A percentile compares a stretch with the other conserved stretches of the same genome.
phyloP scores from a whole-genome alignment of 352 stramenopile genomes.

The Chrysophaeum taylorii region DNA sequence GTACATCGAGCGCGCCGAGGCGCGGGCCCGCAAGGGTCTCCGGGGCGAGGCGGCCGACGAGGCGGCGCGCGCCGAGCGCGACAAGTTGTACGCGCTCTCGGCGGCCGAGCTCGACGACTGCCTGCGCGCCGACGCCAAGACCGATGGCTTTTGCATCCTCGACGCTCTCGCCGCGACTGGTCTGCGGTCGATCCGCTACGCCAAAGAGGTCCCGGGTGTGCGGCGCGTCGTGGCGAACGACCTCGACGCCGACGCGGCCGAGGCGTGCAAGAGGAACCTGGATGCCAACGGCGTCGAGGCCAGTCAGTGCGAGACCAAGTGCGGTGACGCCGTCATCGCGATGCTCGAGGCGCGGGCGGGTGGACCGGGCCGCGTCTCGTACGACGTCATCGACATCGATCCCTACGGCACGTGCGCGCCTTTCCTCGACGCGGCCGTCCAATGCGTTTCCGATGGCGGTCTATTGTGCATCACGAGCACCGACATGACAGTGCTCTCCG shows the following conservation, averaged over 20 bases:
- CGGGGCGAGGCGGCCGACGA: conserved; percentile 38
- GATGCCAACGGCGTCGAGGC: conserved; percentile 49
- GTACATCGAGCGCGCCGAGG: background rate
- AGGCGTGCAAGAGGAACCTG: conserved; percentile 88
- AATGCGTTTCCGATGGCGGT: conserved; percentile 82
- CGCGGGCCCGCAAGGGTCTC: conserved; percentile 38
- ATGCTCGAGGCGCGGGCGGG: conserved; percentile 9
- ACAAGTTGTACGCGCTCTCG: background rate
- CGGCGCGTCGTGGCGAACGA: conserved; percentile 97
- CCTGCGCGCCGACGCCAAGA: conserved; percentile 14
- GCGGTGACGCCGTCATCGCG: conserved; percentile 7
- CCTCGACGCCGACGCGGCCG: conserved; percentile 86
- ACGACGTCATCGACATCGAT: conserved; percentile 99
- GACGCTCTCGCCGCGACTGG: conserved; percentile 95
- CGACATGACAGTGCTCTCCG: conserved; percentile 82
- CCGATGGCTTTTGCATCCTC: conserved; percentile 86
- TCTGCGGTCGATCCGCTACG: conserved; percentile 95
- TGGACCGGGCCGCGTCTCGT: conserved; percentile 30
- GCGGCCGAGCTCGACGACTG: background rate
- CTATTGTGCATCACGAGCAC: conserved; percentile 98
- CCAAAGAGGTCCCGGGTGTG: conserved; percentile 93
- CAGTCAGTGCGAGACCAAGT: conserved; percentile 25
- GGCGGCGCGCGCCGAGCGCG: conserved; percentile 13
- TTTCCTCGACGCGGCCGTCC: conserved; percentile 94
- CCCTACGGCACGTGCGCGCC: conserved; percentile 95